phyloP scores from a whole-genome alignment of 129 eudicot species.

The Gnaphalium uliginosum region DNA sequence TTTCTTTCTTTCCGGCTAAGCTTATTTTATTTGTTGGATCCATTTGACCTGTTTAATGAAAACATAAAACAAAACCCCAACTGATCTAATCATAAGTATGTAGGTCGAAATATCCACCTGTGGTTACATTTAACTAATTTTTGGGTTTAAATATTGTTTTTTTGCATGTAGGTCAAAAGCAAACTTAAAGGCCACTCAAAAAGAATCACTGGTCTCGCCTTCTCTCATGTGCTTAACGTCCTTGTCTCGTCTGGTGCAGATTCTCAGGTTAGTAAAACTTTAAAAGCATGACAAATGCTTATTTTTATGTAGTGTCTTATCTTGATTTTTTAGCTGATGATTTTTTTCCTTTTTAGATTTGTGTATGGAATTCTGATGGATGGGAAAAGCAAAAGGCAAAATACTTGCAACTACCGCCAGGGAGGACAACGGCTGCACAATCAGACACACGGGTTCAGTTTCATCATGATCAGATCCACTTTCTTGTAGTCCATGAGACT shows the following conservation, averaged over 20 bases:
- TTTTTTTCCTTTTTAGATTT: constrained; percentile 37
- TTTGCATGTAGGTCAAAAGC: constrained; percentile 74
- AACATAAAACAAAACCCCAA: no score
- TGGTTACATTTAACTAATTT: not conserved
- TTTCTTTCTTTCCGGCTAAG: no score
- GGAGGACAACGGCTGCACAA: constrained; percentile 59
- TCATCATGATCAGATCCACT: constrained; percentile 90
- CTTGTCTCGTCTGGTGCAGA: constrained; percentile 97
- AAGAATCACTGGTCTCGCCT: constrained; percentile 94
- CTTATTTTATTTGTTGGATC: no score
- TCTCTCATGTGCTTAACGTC: constrained; percentile 77
- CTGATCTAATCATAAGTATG: no score
- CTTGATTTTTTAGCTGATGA: constrained; percentile 4
- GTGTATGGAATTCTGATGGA: constrained; percentile 90
- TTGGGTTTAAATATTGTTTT: not conserved
- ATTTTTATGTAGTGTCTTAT: not conserved
- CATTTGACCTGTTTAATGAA: no score
- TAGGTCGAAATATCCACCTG: no score
- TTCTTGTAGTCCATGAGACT: constrained; percentile 89
- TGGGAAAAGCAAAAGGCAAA: constrained; percentile 87
- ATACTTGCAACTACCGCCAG: constrained; percentile 70
- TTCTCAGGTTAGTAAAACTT: constrained; percentile 67
- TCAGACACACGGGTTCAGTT: constrained; percentile 95
- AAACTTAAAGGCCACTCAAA: constrained; percentile 95
- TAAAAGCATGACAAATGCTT: not conserved